Percentiles rank a stretch among this genome's conserved stretches.
Conservation (phyloP, 2,329 filamentous ascomycete species). For the Tolypocladium inflatum region DNA sequence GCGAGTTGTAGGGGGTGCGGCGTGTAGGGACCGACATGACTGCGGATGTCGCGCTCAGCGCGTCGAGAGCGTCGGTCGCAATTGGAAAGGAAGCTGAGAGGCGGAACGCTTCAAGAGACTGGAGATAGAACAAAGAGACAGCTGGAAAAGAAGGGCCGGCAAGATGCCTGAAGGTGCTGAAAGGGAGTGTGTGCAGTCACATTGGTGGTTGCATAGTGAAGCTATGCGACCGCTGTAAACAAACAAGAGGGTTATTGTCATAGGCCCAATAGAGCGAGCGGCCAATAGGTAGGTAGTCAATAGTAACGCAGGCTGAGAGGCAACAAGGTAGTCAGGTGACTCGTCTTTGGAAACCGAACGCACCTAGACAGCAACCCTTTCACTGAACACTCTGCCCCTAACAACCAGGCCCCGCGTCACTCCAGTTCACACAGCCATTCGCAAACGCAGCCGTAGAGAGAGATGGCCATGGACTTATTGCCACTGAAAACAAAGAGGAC, state of each 20-base stretch:
- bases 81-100: background rate
- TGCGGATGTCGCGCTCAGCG: background rate
- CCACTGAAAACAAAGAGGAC: background rate
- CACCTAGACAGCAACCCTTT: background rate
- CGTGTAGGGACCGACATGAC: background rate
- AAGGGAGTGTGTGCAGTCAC: background rate
- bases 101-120: background rate
- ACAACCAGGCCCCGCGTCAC: background rate
- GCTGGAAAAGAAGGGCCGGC: background rate
- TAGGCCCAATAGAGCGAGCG: background rate
- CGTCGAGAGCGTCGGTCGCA: background rate
- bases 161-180: background rate
- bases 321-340: background rate
- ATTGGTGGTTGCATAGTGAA: background rate
- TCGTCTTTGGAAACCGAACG: background rate
- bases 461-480: background rate
- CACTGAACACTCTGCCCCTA: background rate
- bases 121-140: background rate
- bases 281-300: background rate
- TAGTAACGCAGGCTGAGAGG: background rate
- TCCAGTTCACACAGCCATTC: background rate
- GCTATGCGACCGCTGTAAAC: background rate
- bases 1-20: background rate
- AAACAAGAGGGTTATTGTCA: background rate
- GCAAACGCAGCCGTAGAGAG: background rate